Percentiles rank a stretch among this genome's conserved stretches.
These are phyloP conservation scores for Chrysoporthe deuterocubensis DNA, from an alignment of 2,329 filamentous ascomycete species.

Conservation along the genomic window DNA sequence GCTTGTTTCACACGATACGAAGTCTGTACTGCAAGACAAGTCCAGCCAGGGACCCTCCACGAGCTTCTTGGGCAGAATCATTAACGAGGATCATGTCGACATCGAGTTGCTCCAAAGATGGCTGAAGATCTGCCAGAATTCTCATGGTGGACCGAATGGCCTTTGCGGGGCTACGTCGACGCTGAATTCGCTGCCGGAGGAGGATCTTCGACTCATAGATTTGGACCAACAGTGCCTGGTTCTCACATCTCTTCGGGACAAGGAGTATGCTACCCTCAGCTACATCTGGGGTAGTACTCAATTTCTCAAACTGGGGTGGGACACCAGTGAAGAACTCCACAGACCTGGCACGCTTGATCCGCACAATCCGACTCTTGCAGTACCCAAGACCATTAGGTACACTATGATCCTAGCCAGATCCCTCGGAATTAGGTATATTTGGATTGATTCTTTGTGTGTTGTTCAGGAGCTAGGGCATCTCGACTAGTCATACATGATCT, in stretches of 20 bases:
- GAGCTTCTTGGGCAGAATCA: conserved; percentile 1
- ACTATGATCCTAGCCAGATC: conserved; percentile 7
- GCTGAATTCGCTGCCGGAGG: neutral
- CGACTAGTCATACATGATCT: neutral
- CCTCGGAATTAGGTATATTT: conserved; percentile 3
- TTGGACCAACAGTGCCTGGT: neutral
- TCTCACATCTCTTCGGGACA: neutral
- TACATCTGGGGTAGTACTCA: neutral
- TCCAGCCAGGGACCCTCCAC: neutral
- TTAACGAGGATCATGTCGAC: conserved; percentile 2
- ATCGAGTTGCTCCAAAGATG: neutral
- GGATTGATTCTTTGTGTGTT: conserved; percentile 4
- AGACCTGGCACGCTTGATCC: conserved; percentile 1
- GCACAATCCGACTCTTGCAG: neutral
- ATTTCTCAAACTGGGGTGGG: neutral
- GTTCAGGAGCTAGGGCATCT: neutral
- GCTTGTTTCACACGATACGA: neutral
- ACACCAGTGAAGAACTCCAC: neutral
- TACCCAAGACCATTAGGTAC: neutral
- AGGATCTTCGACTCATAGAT: neutral
- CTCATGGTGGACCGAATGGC: neutral
- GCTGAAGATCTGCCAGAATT: conserved; percentile 1
- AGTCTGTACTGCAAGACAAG: neutral
- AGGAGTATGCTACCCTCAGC: conserved; percentile 5
- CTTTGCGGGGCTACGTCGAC: neutral